Evolutionary conservation across 805 yeast genomes (phyloP).

Genomic region (Lipomyces spencermartinsiae): DNA sequence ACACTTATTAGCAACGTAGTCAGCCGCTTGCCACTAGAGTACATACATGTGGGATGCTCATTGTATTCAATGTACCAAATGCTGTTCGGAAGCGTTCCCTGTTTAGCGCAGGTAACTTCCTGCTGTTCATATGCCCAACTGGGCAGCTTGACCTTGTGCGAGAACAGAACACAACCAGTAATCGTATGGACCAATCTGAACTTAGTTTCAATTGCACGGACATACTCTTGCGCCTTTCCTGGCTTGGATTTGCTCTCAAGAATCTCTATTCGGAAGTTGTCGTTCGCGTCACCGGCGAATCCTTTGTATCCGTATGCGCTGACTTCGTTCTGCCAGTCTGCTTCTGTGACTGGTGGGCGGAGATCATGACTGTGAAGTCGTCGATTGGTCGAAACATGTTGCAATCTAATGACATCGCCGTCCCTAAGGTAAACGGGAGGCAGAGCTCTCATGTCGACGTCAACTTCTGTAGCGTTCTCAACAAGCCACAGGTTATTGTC

Average conservation of each 20-base stretch:
- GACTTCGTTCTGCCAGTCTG: conserved; percentile 87
- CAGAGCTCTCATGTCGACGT: conserved; percentile 42
- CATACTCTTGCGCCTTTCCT: conserved; percentile 49
- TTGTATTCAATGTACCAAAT: conserved; percentile 78
- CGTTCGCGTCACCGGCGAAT: conserved; percentile 69
- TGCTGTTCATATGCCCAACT: conserved; percentile 83
- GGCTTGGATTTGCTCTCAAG: conserved; percentile 48
- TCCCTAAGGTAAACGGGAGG: conserved; percentile 58
- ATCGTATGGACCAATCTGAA: conserved; percentile 73
- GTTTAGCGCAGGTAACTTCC: conserved; percentile 85
- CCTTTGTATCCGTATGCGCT: conserved; percentile 70
- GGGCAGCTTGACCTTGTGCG: conserved; percentile 80
- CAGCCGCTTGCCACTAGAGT: not conserved
- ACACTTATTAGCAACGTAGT: not conserved
- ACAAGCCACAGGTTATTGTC: conserved; percentile 80
- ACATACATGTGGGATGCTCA: conserved; percentile 56
- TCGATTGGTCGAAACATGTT: conserved; percentile 71
- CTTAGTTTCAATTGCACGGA: conserved; percentile 67
- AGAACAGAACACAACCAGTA: conserved; percentile 70
- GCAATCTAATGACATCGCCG: conserved; percentile 66
- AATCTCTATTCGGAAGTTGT: conserved; percentile 70
- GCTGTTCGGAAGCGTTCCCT: conserved; percentile 70
- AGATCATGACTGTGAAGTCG: conserved; percentile 72
- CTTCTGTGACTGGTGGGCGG: conserved; percentile 88
- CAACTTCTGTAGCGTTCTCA: conserved; percentile 38